These are phyloP conservation scores for Thermomucor indicae-seudaticae DNA, from an alignment of 371 early-diverging fungal species.

Conservation along the genomic window DNA sequence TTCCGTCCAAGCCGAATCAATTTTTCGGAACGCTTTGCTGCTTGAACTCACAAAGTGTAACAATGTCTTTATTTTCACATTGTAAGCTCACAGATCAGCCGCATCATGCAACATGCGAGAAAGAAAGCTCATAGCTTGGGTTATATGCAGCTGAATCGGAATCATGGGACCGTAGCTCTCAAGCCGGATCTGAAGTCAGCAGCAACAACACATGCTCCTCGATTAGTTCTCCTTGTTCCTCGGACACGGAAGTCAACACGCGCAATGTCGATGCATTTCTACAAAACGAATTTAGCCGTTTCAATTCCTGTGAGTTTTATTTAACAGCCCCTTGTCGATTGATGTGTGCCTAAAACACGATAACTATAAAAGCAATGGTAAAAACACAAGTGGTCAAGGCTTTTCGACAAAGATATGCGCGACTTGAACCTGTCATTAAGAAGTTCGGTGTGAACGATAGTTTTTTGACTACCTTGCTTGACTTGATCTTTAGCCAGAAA, in stretches of 20 bases:
- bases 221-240: too few relatives aligned
- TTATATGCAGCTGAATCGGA: too few relatives aligned
- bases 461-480: constrained; percentile 10
- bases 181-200: too few relatives aligned
- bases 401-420: background rate
- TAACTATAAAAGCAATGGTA: background rate
- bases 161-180: too few relatives aligned
- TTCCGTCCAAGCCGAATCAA: too few relatives aligned
- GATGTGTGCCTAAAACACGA: background rate
- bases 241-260: background rate
- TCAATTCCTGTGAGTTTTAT: background rate
- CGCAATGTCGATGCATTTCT: constrained; percentile 1
- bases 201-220: too few relatives aligned
- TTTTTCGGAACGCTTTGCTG: too few relatives aligned
- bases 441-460: constrained; percentile 12
- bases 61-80: too few relatives aligned
- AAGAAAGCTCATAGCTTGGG: too few relatives aligned
- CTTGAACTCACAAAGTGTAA: too few relatives aligned
- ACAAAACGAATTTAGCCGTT: background rate
- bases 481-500: constrained; percentile 10
- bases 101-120: too few relatives aligned
- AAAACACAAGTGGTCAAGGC: background rate
- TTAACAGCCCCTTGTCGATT: background rate
- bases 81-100: too few relatives aligned
- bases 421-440: constrained; percentile 4